phyloP scores from a whole-genome alignment of 2,329 filamentous ascomycete species.

The Xylariales sp. region DNA sequence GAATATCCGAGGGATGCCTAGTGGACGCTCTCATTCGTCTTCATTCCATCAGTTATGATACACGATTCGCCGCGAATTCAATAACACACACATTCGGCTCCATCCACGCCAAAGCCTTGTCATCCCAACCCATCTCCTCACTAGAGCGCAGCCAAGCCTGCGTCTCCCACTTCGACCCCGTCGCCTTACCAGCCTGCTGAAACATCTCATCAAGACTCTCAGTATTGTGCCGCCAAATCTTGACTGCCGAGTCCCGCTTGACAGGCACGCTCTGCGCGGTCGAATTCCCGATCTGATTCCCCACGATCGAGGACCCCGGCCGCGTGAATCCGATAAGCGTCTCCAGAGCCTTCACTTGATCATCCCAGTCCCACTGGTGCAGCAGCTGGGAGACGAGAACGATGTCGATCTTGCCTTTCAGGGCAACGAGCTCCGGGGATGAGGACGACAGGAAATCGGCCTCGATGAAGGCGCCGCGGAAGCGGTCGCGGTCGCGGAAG shows the following conservation, averaged over 20 bases:
- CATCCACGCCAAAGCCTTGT: conserved; percentile 27
- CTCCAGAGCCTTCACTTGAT: conserved; percentile 53
- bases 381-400: conserved; percentile 56
- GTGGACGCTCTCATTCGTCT: too few species aligned
- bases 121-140: conserved; percentile 34
- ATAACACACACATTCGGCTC: conserved; percentile 9
- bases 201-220: conserved; percentile 31
- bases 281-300: conserved; percentile 13
- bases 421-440: conserved; percentile 45
- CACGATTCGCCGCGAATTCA: not conserved
- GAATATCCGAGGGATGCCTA: too few species aligned
- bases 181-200: conserved; percentile 22
- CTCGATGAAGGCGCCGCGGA: conserved; percentile 49
- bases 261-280: not conserved
- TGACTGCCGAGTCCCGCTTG: not conserved
- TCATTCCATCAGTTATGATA: too few species aligned
- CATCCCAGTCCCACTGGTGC: conserved; percentile 56
- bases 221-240: conserved; percentile 10
- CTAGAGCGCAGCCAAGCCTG: conserved; percentile 29
- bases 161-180: conserved; percentile 33
- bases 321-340: conserved; percentile 38
- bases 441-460: conserved; percentile 49
- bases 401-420: conserved; percentile 56
- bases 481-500: conserved; percentile 50
- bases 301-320: conserved; percentile 5